Evolutionary conservation across 2,329 filamentous ascomycete species (phyloP), one percentile per base, ranked within the genome.

Genomic region (Neobulgaria alba): DNA sequence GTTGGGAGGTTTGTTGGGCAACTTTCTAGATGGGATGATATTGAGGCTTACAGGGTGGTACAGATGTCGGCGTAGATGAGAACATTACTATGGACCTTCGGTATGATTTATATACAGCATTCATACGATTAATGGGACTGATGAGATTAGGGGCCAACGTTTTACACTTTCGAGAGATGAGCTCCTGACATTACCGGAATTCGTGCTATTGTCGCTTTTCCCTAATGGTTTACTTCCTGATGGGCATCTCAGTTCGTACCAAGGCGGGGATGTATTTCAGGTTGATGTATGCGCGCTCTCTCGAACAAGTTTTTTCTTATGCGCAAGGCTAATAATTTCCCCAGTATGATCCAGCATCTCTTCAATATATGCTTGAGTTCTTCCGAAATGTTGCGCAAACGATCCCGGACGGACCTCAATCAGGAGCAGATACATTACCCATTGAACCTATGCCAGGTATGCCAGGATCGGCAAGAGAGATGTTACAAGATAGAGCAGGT

Each of bases 361-460:
- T 98, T 41, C 88, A 96, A 66, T 98, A 96, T 68, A 98, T 98
- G 92, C 77, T 98, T 50, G 90, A 95, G 57, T 98, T 98, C 66
- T 98, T 98, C 71, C 84, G 92, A 50, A 81, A 82, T 52, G 90
- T 98, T 49, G 92, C 92, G 39, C 88, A 95, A 64, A 92, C 89
- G n/a, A 96, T 98, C 52, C 87, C 86, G 8, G 74, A 77, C 31
- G 79, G 85, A 48, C 77, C 82, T 23, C 76, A 73, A 42, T 67
- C 75, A 26, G 77, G 77, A 2, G 67, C 75, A 46, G 72, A 82
- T 54, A 77, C 71, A 33, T 73, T 81, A 49, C 72, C 75, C 14
- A 79, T 85, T 47, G 88, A 93, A 60, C 79, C 84, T 3, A 72
- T 86, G 63, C 78, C 79, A 56, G 73, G 71, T 3, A 72, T 86